Evolutionary conservation across 176 grass and related monocot species (phyloP).

Genomic region (Oryza rufipogon): DNA sequence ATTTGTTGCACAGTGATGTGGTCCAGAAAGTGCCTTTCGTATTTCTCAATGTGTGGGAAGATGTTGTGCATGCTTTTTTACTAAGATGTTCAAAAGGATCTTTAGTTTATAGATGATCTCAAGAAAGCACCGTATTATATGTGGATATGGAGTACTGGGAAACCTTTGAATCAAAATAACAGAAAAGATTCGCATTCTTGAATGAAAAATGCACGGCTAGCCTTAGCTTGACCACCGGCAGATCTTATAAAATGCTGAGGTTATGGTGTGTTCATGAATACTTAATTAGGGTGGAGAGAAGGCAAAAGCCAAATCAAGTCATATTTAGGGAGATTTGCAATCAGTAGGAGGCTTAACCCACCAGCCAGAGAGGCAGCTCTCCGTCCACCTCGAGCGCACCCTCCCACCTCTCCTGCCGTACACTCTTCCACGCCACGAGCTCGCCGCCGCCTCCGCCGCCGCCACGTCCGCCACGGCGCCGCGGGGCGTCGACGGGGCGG

Average conservation of each 20-base stretch:
- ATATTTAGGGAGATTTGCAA: not conserved
- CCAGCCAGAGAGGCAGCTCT: conserved; percentile 86
- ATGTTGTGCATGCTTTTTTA: conserved; percentile 21
- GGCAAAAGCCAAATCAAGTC: not conserved
- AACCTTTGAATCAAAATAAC: conserved; percentile 38
- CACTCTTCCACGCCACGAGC: conserved; percentile 84
- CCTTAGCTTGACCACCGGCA: conserved; percentile 39
- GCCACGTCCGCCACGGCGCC: conserved; percentile 22
- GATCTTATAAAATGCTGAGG: conserved; percentile 25
- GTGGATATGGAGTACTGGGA: not conserved
- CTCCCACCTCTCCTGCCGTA: conserved; percentile 90
- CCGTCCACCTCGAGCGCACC: conserved; percentile 72
- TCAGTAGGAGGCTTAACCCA: conserved; percentile 36
- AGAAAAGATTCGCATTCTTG: conserved; percentile 57
- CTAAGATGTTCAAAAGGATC: not conserved
- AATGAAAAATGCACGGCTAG: conserved; percentile 45
- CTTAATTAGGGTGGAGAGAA: not conserved
- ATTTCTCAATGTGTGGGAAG: not conserved
- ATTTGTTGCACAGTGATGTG: conserved; percentile 14
- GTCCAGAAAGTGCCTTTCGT: conserved; percentile 32
- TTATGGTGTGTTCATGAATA: conserved; percentile 35
- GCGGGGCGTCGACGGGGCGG: conserved; percentile 28
- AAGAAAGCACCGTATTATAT: conserved; percentile 12
- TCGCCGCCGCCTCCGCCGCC: conserved; percentile 40
- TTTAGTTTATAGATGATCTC: conserved; percentile 1